These are phyloP conservation scores for Thielaviopsis cerberus DNA, from an alignment of 2,329 filamentous ascomycete genomes.

Conservation along the genomic window DNA sequence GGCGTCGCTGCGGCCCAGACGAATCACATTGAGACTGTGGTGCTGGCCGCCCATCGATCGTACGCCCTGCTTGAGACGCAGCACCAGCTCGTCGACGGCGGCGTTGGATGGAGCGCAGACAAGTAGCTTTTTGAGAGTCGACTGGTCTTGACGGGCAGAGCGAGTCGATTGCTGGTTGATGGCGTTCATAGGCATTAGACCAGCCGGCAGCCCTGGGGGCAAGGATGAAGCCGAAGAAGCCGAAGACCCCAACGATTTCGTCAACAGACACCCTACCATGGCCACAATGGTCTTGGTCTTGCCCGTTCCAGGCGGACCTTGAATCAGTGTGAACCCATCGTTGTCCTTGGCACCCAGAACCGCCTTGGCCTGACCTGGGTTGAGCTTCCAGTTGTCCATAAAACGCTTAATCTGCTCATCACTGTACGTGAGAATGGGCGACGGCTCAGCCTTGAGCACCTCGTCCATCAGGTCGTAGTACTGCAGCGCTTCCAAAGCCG, in stretches of 20 bases:
- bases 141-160: background rate
- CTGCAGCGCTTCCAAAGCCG: constrained; percentile 71
- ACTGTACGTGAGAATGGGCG: constrained; percentile 65
- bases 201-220: constrained; percentile 15
- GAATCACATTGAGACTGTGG: constrained; percentile 69
- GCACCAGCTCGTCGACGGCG: constrained; percentile 85
- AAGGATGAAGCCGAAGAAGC: background rate
- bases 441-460: constrained; percentile 74
- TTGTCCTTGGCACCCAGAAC: constrained; percentile 86
- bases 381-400: constrained; percentile 64
- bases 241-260: constrained; percentile 27
- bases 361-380: constrained; percentile 74
- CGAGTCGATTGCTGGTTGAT: background rate
- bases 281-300: constrained; percentile 98
- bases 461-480: constrained; percentile 95
- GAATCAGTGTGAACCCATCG: constrained; percentile 89
- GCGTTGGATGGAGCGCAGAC: constrained; percentile 98
- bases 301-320: constrained; percentile 86
- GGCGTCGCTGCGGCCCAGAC: constrained; percentile 75
- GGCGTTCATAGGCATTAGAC: constrained; percentile 4
- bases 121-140: constrained; percentile 55
- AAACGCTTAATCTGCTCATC: constrained; percentile 52
- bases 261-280: constrained; percentile 76
- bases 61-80: constrained; percentile 75
- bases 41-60: constrained; percentile 54